Conservation (phyloP, 2,329 filamentous ascomycete species). For the Diplodia intermedia region DNA sequence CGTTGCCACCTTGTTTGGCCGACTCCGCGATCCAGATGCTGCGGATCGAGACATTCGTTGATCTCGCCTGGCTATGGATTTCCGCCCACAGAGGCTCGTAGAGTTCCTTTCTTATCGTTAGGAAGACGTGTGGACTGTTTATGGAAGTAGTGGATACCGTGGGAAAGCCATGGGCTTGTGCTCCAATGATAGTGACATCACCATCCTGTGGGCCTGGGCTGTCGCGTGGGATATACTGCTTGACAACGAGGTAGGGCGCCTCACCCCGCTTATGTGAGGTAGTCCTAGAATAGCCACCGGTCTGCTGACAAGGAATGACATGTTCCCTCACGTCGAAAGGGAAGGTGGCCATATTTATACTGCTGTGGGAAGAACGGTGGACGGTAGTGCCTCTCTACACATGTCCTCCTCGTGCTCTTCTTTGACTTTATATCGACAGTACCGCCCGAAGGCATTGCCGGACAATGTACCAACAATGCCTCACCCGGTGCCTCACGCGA, state of each 20-base stretch:
- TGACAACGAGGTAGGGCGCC: conserved; percentile 74
- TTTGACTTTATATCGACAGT: too few relatives aligned
- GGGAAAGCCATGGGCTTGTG: conserved; percentile 90
- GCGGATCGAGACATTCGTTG: conserved; percentile 73
- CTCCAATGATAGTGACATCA: conserved; percentile 83
- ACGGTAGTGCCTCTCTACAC: too few relatives aligned
- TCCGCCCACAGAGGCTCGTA: conserved; percentile 95
- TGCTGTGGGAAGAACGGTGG: too few relatives aligned
- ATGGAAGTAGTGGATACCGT: conserved; percentile 64
- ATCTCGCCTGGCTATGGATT: conserved; percentile 66
- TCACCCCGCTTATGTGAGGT: conserved; percentile 77
- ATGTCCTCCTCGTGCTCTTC: too few relatives aligned
- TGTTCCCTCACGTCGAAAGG: conserved; percentile 73
- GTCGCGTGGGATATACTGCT: conserved; percentile 83
- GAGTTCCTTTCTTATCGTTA: conserved; percentile 67
- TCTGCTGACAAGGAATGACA: conserved; percentile 73
- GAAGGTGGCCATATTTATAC: neutral
- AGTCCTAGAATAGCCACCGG: conserved; percentile 79
- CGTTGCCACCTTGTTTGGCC: conserved; percentile 80
- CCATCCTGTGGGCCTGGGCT: conserved; percentile 72
- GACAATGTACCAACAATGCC: too few relatives aligned
- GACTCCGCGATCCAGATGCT: conserved; percentile 90
- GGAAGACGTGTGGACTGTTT: conserved; percentile 30
- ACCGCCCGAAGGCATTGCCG: too few relatives aligned
- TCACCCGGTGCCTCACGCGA: too few relatives aligned